Evolutionary conservation across 345 rosid genomes (phyloP).

Genomic region (Populus deltoides): DNA sequence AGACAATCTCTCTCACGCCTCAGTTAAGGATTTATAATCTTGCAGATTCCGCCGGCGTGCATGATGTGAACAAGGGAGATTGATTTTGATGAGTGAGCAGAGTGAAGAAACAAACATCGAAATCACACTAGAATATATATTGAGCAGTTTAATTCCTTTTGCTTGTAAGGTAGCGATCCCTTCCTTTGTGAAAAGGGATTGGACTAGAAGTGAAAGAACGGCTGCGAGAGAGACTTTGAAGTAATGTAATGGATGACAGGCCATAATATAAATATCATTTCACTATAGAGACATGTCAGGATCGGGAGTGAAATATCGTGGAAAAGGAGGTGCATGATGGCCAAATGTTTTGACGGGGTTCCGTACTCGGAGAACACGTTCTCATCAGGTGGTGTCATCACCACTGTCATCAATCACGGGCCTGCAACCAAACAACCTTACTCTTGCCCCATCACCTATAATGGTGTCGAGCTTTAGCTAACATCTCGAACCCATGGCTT

Average conservation of each 20-base stretch:
- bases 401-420: background rate
- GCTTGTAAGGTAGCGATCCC: background rate
- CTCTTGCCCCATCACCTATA: background rate
- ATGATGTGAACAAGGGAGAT: background rate
- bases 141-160: background rate
- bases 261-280: background rate
- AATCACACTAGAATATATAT: no score
- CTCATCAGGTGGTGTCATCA: background rate
- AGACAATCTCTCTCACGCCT: background rate
- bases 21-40: background rate
- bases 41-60: background rate
- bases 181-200: background rate
- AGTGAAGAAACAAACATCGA: background rate
- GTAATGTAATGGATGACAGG: constrained; percentile 28
- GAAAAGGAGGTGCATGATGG: background rate
- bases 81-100: background rate
- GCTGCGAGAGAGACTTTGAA: constrained; percentile 2
- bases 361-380: background rate
- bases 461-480: background rate
- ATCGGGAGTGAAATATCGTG: background rate
- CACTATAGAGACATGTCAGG: background rate
- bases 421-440: background rate
- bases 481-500: background rate
- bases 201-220: background rate
- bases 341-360: background rate